phyloP scores from a whole-genome alignment of 371 early-diverging fungal genomes.

The Chytridium lagenaria region DNA sequence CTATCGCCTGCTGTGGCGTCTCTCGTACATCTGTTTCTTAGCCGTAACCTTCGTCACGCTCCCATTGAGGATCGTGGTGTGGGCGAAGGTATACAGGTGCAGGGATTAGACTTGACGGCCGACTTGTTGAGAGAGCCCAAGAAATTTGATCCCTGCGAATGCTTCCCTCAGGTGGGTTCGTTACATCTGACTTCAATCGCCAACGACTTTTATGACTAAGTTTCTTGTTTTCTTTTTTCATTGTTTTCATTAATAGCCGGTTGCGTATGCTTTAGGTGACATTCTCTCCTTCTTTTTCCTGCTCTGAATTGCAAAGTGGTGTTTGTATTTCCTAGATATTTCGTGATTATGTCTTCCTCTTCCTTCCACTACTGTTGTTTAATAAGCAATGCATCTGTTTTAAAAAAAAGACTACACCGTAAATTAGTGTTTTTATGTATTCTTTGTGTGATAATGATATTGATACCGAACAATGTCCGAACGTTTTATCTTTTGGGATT shows the following conservation, averaged over 20 bases:
- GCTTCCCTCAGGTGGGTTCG: neutral
- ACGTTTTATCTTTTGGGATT: too few species aligned
- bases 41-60: neutral
- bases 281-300: neutral
- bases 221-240: too few species aligned
- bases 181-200: neutral
- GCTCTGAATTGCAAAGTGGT: too few species aligned
- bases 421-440: too few species aligned
- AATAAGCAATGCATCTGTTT: too few species aligned
- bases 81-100: neutral
- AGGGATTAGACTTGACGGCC: neutral
- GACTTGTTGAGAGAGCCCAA: neutral
- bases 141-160: neutral
- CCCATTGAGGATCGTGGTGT: constrained; percentile 8
- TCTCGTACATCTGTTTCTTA: neutral
- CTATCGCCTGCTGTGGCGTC: neutral
- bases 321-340: too few species aligned
- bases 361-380: too few species aligned
- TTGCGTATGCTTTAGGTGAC: constrained; percentile 3
- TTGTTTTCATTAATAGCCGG: constrained; percentile 3
- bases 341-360: too few species aligned
- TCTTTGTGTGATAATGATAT: too few species aligned
- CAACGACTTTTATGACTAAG: neutral
- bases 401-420: too few species aligned
- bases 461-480: too few species aligned